These are phyloP conservation scores for Fusarium sp. DNA, from an alignment of 2,329 filamentous ascomycete species.

Conservation along the genomic window DNA sequence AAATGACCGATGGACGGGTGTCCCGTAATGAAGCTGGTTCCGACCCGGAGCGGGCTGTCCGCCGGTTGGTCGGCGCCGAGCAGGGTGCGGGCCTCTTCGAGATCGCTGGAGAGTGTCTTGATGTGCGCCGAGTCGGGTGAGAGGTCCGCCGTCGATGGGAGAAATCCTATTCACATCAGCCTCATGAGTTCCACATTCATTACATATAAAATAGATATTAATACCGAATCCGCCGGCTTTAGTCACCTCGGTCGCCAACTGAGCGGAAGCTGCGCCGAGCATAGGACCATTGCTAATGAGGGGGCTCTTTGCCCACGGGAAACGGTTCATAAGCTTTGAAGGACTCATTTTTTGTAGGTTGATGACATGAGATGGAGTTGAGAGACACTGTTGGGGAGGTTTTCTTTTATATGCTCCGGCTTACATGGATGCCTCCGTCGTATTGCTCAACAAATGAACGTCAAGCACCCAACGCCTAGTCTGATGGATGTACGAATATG, in stretches of 20 bases:
- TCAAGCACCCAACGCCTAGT: neutral
- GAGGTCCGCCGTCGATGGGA: slow-evolving; percentile 48
- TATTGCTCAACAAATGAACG: neutral
- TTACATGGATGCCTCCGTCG: neutral
- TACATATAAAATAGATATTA: neutral
- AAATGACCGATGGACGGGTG: slow-evolving; percentile 55
- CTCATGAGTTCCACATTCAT: neutral
- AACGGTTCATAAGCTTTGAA: slow-evolving; percentile 43
- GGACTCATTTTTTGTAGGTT: slow-evolving; percentile 37
- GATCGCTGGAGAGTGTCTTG: slow-evolving; percentile 47
- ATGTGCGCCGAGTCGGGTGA: slow-evolving; percentile 46
- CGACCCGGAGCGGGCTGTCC: slow-evolving; percentile 66
- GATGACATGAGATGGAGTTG: neutral
- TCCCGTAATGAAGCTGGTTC: slow-evolving; percentile 68
- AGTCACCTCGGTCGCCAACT: slow-evolving; percentile 51
- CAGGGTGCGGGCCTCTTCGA: slow-evolving; percentile 45
- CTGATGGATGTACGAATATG: neutral
- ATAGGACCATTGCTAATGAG: slow-evolving; percentile 53
- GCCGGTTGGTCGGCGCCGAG: slow-evolving; percentile 41
- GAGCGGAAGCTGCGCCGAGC: slow-evolving; percentile 48
- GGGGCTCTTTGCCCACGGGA: slow-evolving; percentile 47
- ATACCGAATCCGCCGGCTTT: slow-evolving; percentile 54
- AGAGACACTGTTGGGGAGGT: neutral
- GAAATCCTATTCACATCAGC: slow-evolving; percentile 46
- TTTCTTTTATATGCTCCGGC: slow-evolving; percentile 1